Conservation (phyloP, 805 yeast genomes). For the Schwanniomyces pseudopolymorphus region DNA sequence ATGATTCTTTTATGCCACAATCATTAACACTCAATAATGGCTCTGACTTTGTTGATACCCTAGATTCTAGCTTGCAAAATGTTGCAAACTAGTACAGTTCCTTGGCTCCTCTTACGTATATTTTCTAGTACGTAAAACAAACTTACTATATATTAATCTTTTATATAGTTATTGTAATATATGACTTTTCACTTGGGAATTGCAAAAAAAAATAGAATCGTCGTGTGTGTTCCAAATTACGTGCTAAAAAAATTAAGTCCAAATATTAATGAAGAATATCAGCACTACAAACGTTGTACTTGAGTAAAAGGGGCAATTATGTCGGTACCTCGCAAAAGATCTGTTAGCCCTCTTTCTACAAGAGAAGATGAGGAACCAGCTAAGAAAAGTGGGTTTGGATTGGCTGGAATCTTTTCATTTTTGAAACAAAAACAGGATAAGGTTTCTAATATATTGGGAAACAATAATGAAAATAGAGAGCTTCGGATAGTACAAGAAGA, state of each 20-base stretch:
- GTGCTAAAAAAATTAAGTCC: background rate
- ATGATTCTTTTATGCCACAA: conserved; percentile 31
- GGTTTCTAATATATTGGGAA: background rate
- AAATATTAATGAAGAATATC: background rate
- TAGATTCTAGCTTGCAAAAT: background rate
- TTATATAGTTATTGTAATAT: background rate
- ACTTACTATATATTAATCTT: background rate
- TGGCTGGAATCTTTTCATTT: conserved; percentile 9
- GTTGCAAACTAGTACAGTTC: background rate
- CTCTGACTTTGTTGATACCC: background rate
- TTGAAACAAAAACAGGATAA: conserved; percentile 8
- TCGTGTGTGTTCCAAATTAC: background rate
- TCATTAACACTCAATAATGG: conserved; percentile 29
- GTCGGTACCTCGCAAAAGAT: conserved; percentile 10
- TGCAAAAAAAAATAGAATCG: background rate
- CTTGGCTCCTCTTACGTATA: too few species aligned
- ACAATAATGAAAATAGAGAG: conserved; percentile 4
- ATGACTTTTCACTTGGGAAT: background rate
- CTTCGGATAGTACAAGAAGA: conserved; percentile 9
- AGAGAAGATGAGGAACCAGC: conserved; percentile 5
- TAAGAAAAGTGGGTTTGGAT: conserved; percentile 3
- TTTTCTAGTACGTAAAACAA: too few species aligned
- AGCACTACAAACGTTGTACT: background rate
- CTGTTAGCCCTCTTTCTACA: conserved; percentile 17
- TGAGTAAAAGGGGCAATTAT: conserved; percentile 1